phyloP scores from a whole-genome alignment of 805 yeast genomes.

The Candida vaughaniae region DNA sequence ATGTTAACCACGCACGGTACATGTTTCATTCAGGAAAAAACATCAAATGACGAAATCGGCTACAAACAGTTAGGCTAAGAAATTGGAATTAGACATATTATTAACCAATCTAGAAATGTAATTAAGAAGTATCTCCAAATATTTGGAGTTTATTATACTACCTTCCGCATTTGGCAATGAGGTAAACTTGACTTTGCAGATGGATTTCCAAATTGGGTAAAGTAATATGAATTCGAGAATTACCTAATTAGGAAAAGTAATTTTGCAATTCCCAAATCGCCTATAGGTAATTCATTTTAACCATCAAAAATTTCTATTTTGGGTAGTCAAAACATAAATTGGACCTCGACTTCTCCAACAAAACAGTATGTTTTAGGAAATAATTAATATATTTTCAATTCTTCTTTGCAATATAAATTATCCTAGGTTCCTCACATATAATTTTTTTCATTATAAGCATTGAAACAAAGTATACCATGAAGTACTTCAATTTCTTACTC shows the following conservation, averaged over 20 bases:
- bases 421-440: too few relatives aligned
- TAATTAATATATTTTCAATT: background rate
- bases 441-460: too few relatives aligned
- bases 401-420: too few relatives aligned
- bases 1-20: too few relatives aligned
- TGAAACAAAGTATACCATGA: conserved; percentile 4
- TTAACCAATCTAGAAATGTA: too few relatives aligned
- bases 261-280: too few relatives aligned
- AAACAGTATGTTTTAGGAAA: conserved; percentile 7
- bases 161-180: conserved; percentile 3
- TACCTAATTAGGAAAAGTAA: conserved; percentile 15
- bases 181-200: background rate
- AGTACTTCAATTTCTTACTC: conserved; percentile 4
- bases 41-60: too few relatives aligned
- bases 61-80: too few relatives aligned
- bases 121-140: too few relatives aligned
- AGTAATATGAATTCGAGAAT: conserved; percentile 9
- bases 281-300: too few relatives aligned
- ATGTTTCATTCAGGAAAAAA: too few relatives aligned
- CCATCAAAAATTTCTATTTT: conserved; percentile 7
- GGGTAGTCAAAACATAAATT: conserved; percentile 3
- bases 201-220: conserved; percentile 6
- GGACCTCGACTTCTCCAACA: conserved; percentile 2
- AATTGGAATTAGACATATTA: too few relatives aligned
- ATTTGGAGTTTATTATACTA: background rate